Conservation (phyloP, 495 filamentous ascomycete genomes). For the Penicillium subrubescens region DNA sequence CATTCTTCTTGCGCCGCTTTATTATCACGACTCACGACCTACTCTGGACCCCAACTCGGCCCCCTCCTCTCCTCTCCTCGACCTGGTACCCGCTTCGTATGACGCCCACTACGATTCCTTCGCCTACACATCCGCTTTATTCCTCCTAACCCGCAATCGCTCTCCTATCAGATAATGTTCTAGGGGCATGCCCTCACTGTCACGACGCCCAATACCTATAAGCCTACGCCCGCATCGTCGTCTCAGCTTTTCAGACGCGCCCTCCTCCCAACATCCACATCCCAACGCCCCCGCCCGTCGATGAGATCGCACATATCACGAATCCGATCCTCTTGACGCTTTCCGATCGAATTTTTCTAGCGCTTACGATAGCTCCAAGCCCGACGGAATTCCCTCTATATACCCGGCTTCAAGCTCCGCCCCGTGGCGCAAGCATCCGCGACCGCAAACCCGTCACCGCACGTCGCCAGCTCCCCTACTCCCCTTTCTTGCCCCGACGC, state of each 20-base stretch:
- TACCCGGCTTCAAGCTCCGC: constrained; percentile 22
- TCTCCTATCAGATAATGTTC: constrained; percentile 5
- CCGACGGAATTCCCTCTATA: background rate
- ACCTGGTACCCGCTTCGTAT: constrained; percentile 9
- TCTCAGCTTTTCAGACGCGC: constrained; percentile 4
- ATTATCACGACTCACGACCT: background rate
- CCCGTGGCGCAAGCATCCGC: constrained; percentile 19
- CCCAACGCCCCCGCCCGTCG: constrained; percentile 16
- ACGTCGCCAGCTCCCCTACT: constrained; percentile 14
- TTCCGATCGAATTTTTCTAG: background rate
- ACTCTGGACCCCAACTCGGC: background rate
- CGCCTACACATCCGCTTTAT: background rate
- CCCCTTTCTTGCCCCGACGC: constrained; percentile 8
- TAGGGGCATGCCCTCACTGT: background rate
- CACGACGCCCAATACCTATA: background rate
- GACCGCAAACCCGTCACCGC: constrained; percentile 16
- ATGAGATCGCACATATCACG: constrained; percentile 8
- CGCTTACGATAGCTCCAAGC: background rate
- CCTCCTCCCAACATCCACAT: constrained; percentile 9
- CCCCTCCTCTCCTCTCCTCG: background rate
- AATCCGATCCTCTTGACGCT: background rate
- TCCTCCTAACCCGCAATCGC: background rate
- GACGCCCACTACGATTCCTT: background rate
- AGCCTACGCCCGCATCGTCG: constrained; percentile 5
- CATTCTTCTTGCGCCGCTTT: background rate